phyloP scores from a whole-genome alignment of 2,329 filamentous ascomycete genomes.

The Fusarium circinatum region DNA sequence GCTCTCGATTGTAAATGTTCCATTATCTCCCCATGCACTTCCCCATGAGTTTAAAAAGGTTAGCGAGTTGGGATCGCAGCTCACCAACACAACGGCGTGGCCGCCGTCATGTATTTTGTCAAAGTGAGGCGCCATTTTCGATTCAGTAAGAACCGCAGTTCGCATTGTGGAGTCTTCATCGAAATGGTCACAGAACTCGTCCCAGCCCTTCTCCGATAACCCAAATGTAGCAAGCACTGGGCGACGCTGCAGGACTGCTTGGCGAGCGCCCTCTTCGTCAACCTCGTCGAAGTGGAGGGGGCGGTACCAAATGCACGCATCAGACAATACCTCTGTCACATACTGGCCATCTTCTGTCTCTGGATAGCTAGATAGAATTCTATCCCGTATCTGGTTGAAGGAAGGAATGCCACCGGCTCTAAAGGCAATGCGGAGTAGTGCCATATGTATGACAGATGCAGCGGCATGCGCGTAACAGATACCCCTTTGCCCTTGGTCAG shows the following conservation, averaged over 20 bases:
- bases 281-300: background rate
- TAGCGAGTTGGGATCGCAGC: background rate
- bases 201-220: accelerated
- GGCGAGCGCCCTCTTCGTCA: background rate
- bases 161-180: accelerated
- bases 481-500: accelerated
- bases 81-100: background rate
- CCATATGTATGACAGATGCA: background rate
- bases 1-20: accelerated
- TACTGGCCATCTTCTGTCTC: accelerated
- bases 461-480: background rate
- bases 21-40: background rate
- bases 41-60: background rate
- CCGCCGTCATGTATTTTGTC: background rate
- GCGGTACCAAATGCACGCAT: background rate
- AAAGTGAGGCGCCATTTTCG: background rate
- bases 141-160: accelerated
- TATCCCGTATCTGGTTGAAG: background rate
- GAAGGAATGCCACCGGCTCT: background rate
- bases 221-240: background rate
- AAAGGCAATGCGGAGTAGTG: background rate
- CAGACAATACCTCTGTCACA: background rate
- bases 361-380: background rate
- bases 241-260: background rate
- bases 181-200: accelerated